Evolutionary conservation across 202 grass and related monocot species (phyloP), one percentile per base, ranked within the genome.

Genomic region (Schoenoplectus triqueter): DNA sequence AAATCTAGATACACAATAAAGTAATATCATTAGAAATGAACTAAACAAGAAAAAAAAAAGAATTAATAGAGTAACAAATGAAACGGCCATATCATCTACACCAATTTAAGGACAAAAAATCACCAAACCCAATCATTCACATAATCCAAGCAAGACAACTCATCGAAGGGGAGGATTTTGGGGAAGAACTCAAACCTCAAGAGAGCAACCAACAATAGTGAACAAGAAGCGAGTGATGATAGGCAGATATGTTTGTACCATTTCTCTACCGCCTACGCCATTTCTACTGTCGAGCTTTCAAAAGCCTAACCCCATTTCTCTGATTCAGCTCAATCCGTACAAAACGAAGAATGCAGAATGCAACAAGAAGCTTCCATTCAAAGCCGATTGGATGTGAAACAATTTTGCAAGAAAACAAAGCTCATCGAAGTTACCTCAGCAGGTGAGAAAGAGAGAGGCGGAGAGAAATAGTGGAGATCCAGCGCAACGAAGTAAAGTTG

Each of bases 201-300:
- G 96, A 76, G 96, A 91, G 90, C 96, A 99, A 39, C 93, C 96
- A 82, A 99, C 86, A 87, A 93, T 99, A 84, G 90, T 89, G 86
- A 96, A 74, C 48, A 99, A 99, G 46, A 92, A 99, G 59, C 96
- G 93, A 72, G 96, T 99, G 91, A 99, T 99, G 87, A 99, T 91
- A 67, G 96, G 96, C 96, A 99, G n/a, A n/a, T 99, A 91, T 99
- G 93, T 90, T 92, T 92, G 89, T 99, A 99, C 96, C 96, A 99
- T 82, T 99, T 93, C 89, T 96, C 92, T 82, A 99, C 87, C 10
- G 96, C 96, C 86, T 96, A 93, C 78, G 96, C 96, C 96, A 99
- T 99, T 87, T 59, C 2, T 42, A n/a, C 78, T 10, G 55, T 14
- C 55, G 11, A 11, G 3, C 11, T 59, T n/a, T n/a, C n/a, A n/a